Base-by-base conservation (phyloP, 2,329 filamentous ascomycete genomes). In the Cercospora sojina region DNA sequence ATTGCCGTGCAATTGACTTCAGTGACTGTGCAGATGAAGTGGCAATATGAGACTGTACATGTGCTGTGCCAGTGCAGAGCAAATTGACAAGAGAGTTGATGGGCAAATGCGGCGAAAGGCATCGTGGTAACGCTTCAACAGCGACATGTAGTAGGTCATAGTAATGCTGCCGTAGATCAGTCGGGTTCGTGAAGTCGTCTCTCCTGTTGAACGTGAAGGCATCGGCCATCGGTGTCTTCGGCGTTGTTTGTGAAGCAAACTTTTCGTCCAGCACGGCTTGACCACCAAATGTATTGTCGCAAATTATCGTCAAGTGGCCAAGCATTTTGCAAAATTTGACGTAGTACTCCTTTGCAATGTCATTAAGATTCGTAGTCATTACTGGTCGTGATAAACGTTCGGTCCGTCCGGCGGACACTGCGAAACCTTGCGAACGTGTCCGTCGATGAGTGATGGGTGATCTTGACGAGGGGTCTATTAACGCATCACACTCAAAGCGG, bases 221-320 rank as follows among this genome's bases (percentile, higher is more conserved):
- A 66, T 98, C 95, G 0, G 93, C 86, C 72, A 98, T 94, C 1
- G 96, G 95, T 0, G 95, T 99, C 78, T 98, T 98, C 0, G 95
- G 93, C 0, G 91, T 91, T 3, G 60, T 57, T 8, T 91, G 87
- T 55, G 90, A 89, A 67, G 87, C 91, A 76, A 98, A 97, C 76
- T 97, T 98, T 78, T 99, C 96, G 75, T 99, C 95, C 57, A 98
- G 80, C 0, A 92, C 92, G 32, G 94, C 95, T 80, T 99, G 95
- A 0, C 95, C 95, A 60, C 95, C 96, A 80, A 99, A 99, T 0
- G 94, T 91, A 73, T 97, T 95, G 78, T 99, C 95, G 79, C 95
- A 99, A 35, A 98, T 90, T 53, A 98, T 91, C 2, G 93, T 97
- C 64, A 99, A 96, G 77, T 97, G 96, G 27, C 94, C 95, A 7